A percentile compares a stretch with the other conserved stretches of the same genome.
Conservation (phyloP, 2,329 filamentous ascomycete genomes). For the Microcera coccophila region DNA sequence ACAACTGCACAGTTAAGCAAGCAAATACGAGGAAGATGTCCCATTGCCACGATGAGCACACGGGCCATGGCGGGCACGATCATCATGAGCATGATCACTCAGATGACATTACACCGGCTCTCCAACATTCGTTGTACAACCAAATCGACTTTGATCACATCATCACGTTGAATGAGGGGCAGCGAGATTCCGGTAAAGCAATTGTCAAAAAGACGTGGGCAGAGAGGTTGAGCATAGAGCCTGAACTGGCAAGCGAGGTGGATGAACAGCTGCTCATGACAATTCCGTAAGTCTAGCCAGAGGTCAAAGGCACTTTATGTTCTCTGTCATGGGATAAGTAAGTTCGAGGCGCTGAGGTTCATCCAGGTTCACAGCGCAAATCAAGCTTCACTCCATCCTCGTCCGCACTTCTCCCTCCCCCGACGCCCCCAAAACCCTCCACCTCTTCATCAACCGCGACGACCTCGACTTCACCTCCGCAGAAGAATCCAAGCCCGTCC, state of each 20-base stretch:
- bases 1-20: too few relatives aligned
- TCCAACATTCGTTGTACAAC: constrained; percentile 86
- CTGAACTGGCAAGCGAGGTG: constrained; percentile 78
- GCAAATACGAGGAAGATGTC: too few relatives aligned
- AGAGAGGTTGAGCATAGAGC: constrained; percentile 65
- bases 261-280: constrained; percentile 94
- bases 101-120: constrained; percentile 86
- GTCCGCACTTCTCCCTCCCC: constrained; percentile 70
- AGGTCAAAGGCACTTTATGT: constrained; percentile 1
- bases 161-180: constrained; percentile 77
- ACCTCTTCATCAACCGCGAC: constrained; percentile 81
- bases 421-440: constrained; percentile 75
- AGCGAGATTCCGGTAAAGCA: constrained; percentile 62
- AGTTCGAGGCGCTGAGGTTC: neutral
- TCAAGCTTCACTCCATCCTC: constrained; percentile 86
- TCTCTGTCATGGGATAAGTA: neutral
- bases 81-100: constrained; percentile 74
- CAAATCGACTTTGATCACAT: constrained; percentile 88
- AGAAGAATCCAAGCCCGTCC: constrained; percentile 65
- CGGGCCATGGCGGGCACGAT: constrained; percentile 49
- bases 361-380: constrained; percentile 80
- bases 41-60: constrained; percentile 51
- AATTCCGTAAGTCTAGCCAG: constrained; percentile 63
- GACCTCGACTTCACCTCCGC: constrained; percentile 81
- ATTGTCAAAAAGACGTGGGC: constrained; percentile 90